Base-by-base conservation (phyloP, 2,329 filamentous ascomycete genomes). In the Xylariaceae sp. region DNA sequence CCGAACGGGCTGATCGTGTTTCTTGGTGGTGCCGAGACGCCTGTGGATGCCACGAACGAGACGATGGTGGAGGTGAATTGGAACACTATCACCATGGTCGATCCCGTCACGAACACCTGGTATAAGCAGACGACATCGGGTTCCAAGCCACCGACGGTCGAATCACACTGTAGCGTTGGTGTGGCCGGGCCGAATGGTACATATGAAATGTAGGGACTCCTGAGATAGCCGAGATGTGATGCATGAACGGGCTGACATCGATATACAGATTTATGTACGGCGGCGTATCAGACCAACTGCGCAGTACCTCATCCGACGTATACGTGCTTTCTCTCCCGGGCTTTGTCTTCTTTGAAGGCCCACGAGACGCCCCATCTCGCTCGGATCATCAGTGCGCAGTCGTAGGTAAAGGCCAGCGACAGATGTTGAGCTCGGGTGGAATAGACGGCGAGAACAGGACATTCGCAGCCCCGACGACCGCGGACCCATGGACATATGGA, bases 371-470 rank as follows among this genome's bases (percentile, higher is more conserved):
- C 0, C 67, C 67, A 2, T 64, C 64, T 8, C 70, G 71, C 3
- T 66, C 67, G 9, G 68, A 72, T 39, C 73, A 75, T 34, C 64
- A 66, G 2, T 78, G 75, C 60, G 68, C 68, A 3, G 63, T 75
- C 3, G 68, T 76, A 17, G 74, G 73, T 6, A 65, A 67, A 7
- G 74, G 73, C 2, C 66, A 66, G 37, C 65, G 75, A 18, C 75
- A 78, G 60, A 73, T 78, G 75, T 57, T 78, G 1, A 71, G 71
- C 15, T 62, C 74, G 8, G 76, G 75, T 17, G 76, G 76, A 4
- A 63, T 66, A 6, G 69, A 73, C 47, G 67, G 66, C 18, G 65
- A 62, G 37, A 61, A 63, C 15, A 63, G 61, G 2, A 66, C 64
- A 17, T 66, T 62, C 9, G 64, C 64, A 9, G 60, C 63, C 6